Percentiles rank a stretch among this genome's conserved stretches.
Conservation (phyloP, 2,329 filamentous ascomycete genomes). For the Ophiostoma sp. region DNA sequence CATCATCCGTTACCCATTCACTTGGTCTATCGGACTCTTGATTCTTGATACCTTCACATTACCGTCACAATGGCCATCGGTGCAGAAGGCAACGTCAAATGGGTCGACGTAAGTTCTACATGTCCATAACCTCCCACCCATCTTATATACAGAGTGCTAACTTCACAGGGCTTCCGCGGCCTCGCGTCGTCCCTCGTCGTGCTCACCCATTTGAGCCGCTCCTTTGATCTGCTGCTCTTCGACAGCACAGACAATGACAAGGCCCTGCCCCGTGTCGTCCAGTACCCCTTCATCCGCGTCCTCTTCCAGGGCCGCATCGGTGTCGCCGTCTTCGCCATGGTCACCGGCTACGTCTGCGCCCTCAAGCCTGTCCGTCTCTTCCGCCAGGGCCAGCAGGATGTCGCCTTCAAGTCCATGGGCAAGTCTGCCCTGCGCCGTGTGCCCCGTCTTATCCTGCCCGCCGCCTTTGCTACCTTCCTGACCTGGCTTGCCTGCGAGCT, state of each 20-base stretch:
- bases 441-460: slow-evolving; percentile 54
- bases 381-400: slow-evolving; percentile 49
- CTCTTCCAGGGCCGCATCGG: slow-evolving; percentile 57
- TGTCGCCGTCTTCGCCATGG: slow-evolving; percentile 61
- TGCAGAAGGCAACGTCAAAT: slow-evolving; percentile 50
- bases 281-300: slow-evolving; percentile 55
- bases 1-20: slow-evolving; percentile 10
- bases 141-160: slow-evolving; percentile 12
- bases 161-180: slow-evolving; percentile 48
- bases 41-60: not conserved
- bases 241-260: slow-evolving; percentile 38
- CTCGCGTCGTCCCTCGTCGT: slow-evolving; percentile 51
- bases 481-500: slow-evolving; percentile 51
- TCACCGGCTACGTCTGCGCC: slow-evolving; percentile 60
- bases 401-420: slow-evolving; percentile 50
- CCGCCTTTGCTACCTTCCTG: slow-evolving; percentile 49
- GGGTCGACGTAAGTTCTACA: slow-evolving; percentile 50
- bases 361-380: slow-evolving; percentile 55
- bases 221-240: slow-evolving; percentile 38
- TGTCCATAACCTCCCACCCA: not conserved
- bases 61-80: slow-evolving; percentile 38
- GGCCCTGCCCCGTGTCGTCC: slow-evolving; percentile 45
- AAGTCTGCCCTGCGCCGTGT: slow-evolving; percentile 55
- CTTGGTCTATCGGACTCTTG: slow-evolving; percentile 10
- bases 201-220: slow-evolving; percentile 49